Evolutionary conservation across 2,329 filamentous ascomycete genomes (phyloP), one percentile per base, ranked within the genome.

Genomic region (Plenodomus lindquistii): DNA sequence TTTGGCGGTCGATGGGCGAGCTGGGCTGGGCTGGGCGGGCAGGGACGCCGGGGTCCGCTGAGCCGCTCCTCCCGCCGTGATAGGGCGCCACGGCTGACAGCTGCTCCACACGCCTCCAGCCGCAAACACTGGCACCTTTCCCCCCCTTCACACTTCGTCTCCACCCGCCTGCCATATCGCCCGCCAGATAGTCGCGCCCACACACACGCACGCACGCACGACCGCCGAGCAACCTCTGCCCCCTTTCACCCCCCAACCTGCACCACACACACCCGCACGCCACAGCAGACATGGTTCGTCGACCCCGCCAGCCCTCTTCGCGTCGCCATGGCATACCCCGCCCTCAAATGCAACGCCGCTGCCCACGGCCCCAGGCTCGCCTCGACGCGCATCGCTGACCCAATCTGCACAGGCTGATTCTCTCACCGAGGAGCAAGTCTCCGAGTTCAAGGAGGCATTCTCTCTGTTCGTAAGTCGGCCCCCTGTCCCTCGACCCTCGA

Each of bases 401-500:
- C 35, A 8, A 9, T 40, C 46, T 20, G 27, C 41, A 49, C 75
- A 97, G 93, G 93, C 93, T 76, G 94, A 99, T 77, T 93, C 93
- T 77, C 88, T 99, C 73, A 97, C 94, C 69, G 94, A 99, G 84
- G 94, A 99, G 82, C 94, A 99, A 85, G 94, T 99, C 76, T 97
- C 94, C 75, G 94, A 99, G 82, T 99, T 97, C 84, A 99, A 97
- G 89, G 94, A 99, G 82, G 94, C 94, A 46, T 99, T 99, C 81
- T 99, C 94, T 76, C 90, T 99, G 63, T 99, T 99, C 79, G 94
- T 99, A 87, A 87, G 94, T 86, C 37, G 13, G 11, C 27, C 15
- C 20, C 54, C 40, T 42, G 22, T 29, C 35, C 35, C 37, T 18
- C n/a, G n/a, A n/a, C n/a, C n/a, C n/a, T 31, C 46, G 6, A 48